Percentiles rank a stretch among this genome's conserved stretches.
Evolutionary conservation across 768 basidiomycete genomes (phyloP).

Genomic region (Agaricus sinodeliciosus): DNA sequence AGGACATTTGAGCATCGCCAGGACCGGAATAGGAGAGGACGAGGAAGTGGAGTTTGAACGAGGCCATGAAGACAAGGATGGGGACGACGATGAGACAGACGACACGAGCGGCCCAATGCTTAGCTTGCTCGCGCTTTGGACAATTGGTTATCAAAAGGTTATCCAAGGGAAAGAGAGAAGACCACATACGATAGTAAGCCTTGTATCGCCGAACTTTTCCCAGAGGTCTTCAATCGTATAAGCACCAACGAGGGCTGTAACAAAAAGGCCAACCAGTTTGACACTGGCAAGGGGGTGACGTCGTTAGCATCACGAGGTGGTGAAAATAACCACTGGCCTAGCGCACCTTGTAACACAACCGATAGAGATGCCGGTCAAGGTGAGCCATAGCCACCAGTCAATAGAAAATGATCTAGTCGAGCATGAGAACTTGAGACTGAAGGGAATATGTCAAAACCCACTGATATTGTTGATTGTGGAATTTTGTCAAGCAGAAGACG

Average conservation of each 20-base stretch:
- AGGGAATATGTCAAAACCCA: constrained; percentile 30
- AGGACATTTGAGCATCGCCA: constrained; percentile 98
- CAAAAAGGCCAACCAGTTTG: constrained; percentile 95
- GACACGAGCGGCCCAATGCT: constrained; percentile 88
- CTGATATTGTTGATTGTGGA: constrained; percentile 96
- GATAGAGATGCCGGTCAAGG: constrained; percentile 90
- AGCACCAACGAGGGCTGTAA: constrained; percentile 88
- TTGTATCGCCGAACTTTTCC: constrained; percentile 96
- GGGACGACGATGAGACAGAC: constrained; percentile 85
- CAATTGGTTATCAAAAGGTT: constrained; percentile 7
- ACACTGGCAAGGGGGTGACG: constrained; percentile 44
- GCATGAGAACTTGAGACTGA: constrained; percentile 9
- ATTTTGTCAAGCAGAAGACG: constrained; percentile 90
- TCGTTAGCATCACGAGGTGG: background rate
- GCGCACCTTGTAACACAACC: constrained; percentile 87
- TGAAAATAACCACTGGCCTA: background rate
- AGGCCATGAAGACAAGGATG: constrained; percentile 85
- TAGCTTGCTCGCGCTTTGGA: constrained; percentile 71
- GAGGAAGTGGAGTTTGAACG: constrained; percentile 96
- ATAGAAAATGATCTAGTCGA: constrained; percentile 74
- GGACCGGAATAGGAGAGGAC: constrained; percentile 92
- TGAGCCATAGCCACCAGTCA: constrained; percentile 97
- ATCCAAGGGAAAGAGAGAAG: background rate
- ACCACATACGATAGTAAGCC: constrained; percentile 77
- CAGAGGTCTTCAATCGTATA: constrained; percentile 98